A percentile compares a stretch with the other conserved stretches of the same genome.
Conservation (phyloP, 495 filamentous ascomycete genomes). For the Aspergillus homomorphus region DNA sequence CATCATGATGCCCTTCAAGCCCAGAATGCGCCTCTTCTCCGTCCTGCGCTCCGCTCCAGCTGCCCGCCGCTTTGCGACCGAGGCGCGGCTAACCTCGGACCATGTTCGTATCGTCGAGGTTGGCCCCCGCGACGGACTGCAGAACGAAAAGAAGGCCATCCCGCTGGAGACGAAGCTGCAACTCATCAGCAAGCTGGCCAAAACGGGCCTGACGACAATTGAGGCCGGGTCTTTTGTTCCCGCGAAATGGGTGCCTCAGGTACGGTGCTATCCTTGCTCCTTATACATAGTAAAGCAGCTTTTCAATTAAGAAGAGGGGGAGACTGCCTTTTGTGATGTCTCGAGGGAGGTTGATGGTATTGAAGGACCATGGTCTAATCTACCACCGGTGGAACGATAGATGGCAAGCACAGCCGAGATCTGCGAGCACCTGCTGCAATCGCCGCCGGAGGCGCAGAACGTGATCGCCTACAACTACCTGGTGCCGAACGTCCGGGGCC, state of each 20-base stretch:
- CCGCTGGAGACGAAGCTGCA: conserved; percentile 80
- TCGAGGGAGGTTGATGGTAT: too few relatives aligned
- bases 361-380: too few relatives aligned
- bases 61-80: conserved; percentile 39
- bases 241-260: conserved; percentile 98
- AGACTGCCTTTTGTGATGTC: too few relatives aligned
- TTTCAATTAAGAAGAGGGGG: too few relatives aligned
- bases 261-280: conserved; percentile 29
- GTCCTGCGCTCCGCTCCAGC: conserved; percentile 28
- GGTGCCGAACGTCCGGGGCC: conserved; percentile 80
- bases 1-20: conserved; percentile 25
- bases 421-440: conserved; percentile 64
- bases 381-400: conserved; percentile 39
- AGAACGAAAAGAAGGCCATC: conserved; percentile 89
- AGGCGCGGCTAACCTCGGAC: conserved; percentile 49
- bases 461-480: conserved; percentile 91
- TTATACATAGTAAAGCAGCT: background rate
- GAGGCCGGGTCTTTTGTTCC: conserved; percentile 94
- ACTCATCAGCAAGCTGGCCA: conserved; percentile 74
- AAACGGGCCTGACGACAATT: conserved; percentile 80
- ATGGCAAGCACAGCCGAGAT: conserved; percentile 91
- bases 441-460: conserved; percentile 53
- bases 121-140: conserved; percentile 88
- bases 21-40: conserved; percentile 30
- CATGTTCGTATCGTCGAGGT: conserved; percentile 81